phyloP scores from a whole-genome alignment of 1,284 basidiomycete species.

The Melampsora americana region DNA sequence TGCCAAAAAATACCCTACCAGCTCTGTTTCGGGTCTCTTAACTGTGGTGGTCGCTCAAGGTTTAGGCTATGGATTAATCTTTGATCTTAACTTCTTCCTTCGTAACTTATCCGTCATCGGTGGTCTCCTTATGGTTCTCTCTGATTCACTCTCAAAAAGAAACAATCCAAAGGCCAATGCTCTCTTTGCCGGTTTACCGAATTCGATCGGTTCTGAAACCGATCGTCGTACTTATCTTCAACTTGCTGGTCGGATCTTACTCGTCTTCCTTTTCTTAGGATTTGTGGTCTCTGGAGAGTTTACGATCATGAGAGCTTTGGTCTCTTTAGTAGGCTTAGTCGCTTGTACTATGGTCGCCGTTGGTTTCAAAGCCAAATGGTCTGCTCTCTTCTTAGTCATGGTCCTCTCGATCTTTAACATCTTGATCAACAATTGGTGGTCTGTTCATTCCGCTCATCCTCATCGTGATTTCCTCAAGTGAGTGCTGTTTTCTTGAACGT shows the following conservation, averaged over 20 bases:
- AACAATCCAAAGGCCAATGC: conserved; percentile 63
- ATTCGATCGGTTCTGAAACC: conserved; percentile 71
- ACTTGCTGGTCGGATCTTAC: conserved; percentile 88
- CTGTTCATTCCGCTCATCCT: conserved; percentile 84
- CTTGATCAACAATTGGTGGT: conserved; percentile 99
- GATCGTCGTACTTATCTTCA: conserved; percentile 99
- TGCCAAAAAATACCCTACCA: conserved; percentile 79
- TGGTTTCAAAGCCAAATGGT: conserved; percentile 99
- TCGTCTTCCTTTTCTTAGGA: conserved; percentile 98
- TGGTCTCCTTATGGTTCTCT: conserved; percentile 95
- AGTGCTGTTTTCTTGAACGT: conserved; percentile 49
- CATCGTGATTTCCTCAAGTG: conserved; percentile 96
- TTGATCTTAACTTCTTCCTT: conserved; percentile 99
- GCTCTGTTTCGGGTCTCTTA: conserved; percentile 81
- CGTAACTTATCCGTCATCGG: conserved; percentile 88
- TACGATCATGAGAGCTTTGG: conserved; percentile 76
- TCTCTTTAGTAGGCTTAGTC: conserved; percentile 78
- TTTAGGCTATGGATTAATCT: conserved; percentile 89
- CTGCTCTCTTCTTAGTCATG: conserved; percentile 91
- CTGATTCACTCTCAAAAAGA: conserved; percentile 76
- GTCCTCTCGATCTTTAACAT: conserved; percentile 93
- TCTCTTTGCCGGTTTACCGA: conserved; percentile 85
- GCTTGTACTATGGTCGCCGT: conserved; percentile 96
- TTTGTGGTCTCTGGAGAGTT: conserved; percentile 93
- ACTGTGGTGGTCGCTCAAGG: conserved; percentile 88